Conservation (phyloP, 2,329 filamentous ascomycete genomes). For the Neopestalotiopsis sp. region DNA sequence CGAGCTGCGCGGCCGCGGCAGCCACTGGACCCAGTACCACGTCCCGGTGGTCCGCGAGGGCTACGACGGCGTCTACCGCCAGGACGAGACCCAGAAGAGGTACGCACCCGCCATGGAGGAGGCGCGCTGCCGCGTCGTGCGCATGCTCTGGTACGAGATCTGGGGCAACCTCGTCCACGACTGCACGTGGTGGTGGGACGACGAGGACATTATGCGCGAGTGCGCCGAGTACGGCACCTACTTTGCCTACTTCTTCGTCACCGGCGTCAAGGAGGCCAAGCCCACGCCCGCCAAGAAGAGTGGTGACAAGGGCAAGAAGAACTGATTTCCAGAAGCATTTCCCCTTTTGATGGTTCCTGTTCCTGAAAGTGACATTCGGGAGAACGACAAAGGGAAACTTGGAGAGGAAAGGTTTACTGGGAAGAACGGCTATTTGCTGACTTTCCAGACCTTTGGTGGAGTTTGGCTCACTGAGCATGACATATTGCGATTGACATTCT, state of each 20-base stretch:
- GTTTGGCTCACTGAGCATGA: not conserved
- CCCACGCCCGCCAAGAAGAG: not conserved
- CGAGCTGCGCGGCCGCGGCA: slow-evolving; percentile 54
- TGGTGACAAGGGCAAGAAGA: not conserved
- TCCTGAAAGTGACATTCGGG: not conserved
- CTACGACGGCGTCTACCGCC: slow-evolving; percentile 17
- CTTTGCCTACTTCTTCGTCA: slow-evolving; percentile 65
- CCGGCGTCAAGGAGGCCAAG: slow-evolving; percentile 54
- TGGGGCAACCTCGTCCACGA: slow-evolving; percentile 61
- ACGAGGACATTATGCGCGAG: slow-evolving; percentile 58
- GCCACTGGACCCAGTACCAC: slow-evolving; percentile 52
- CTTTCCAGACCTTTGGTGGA: not conserved
- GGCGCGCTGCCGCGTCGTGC: slow-evolving; percentile 57
- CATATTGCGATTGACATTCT: not conserved
- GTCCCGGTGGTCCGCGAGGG: slow-evolving; percentile 51
- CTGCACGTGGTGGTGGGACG: slow-evolving; percentile 68
- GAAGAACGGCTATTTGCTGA: not conserved
- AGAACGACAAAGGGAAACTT: not conserved
- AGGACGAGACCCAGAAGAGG: slow-evolving; percentile 33
- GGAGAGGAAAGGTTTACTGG: not conserved
- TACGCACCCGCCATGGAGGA: slow-evolving; percentile 44
- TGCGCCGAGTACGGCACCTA: slow-evolving; percentile 59
- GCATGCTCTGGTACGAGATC: slow-evolving; percentile 65
- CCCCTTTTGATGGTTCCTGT: not conserved
- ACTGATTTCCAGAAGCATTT: not conserved